phyloP scores from a whole-genome alignment of 2,329 filamentous ascomycete genomes.

The Helotiales sp. region DNA sequence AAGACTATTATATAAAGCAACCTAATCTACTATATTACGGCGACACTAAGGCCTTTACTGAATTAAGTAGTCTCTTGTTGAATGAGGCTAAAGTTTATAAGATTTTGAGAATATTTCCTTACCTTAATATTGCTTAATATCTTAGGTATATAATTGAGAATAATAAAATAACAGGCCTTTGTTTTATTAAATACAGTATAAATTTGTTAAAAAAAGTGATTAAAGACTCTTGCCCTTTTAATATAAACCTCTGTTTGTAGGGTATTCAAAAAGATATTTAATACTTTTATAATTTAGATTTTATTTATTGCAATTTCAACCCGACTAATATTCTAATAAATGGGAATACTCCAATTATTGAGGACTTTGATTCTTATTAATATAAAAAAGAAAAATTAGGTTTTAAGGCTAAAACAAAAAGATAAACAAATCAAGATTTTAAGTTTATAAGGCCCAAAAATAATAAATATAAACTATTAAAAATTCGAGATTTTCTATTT shows the following conservation, averaged over 20 bases:
- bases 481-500: conserved; percentile 20
- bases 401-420: conserved; percentile 21
- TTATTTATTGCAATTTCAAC: conserved; percentile 43
- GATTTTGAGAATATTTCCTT: conserved; percentile 27
- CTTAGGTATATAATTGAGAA: conserved; percentile 33
- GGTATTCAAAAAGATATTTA: conserved; percentile 31
- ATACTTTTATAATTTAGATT: conserved; percentile 40
- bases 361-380: conserved; percentile 43
- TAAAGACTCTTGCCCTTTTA: conserved; percentile 13
- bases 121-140: conserved; percentile 42
- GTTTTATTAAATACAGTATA: conserved; percentile 37
- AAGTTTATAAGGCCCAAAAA: conserved; percentile 21
- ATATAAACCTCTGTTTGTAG: conserved; percentile 14
- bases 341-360: conserved; percentile 37
- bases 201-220: conserved; percentile 28
- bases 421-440: conserved; percentile 16
- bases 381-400: conserved; percentile 18
- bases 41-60: conserved; percentile 18
- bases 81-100: conserved; percentile 19
- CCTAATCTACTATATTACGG: conserved; percentile 23
- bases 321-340: conserved; percentile 42
- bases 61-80: conserved; percentile 16
- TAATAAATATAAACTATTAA: conserved; percentile 17
- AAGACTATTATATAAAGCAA: conserved; percentile 23
- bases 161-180: conserved; percentile 38